These are phyloP conservation scores for Huntiella abstrusa DNA, from an alignment of 2,329 filamentous ascomycete species.

Conservation along the genomic window DNA sequence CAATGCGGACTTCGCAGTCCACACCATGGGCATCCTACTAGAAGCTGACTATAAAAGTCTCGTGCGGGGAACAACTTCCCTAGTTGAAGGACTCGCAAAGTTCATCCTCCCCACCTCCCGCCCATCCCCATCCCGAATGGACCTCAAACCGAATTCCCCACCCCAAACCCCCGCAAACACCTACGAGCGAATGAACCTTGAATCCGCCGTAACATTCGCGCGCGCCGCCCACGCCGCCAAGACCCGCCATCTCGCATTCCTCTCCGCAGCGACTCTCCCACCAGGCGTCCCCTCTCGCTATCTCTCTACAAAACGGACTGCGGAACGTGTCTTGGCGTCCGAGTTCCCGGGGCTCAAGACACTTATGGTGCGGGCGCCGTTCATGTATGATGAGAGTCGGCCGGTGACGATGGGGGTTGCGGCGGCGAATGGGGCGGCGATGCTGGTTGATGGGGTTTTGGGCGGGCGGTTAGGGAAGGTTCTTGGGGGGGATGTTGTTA, in stretches of 20 bases:
- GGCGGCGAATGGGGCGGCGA: constrained; percentile 53
- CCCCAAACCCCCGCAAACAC: not conserved
- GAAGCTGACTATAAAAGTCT: constrained; percentile 97
- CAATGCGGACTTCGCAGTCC: constrained; percentile 68
- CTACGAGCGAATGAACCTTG: constrained; percentile 94
- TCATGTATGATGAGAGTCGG: constrained; percentile 74
- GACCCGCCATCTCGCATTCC: constrained; percentile 59
- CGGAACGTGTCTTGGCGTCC: constrained; percentile 55
- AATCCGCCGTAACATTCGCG: constrained; percentile 67
- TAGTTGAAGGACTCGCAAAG: constrained; percentile 47
- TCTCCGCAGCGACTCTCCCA: constrained; percentile 73
- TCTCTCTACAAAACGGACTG: constrained; percentile 79
- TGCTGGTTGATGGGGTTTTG: constrained; percentile 57
- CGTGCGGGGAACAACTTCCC: constrained; percentile 51
- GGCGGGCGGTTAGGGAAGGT: constrained; percentile 57
- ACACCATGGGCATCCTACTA: constrained; percentile 87
- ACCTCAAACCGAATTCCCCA: not conserved
- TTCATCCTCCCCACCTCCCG: too few relatives aligned
- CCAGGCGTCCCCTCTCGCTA: constrained; percentile 73
- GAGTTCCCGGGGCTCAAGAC: constrained; percentile 58
- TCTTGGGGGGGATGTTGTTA: constrained; percentile 55
- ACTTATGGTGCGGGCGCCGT: constrained; percentile 68
- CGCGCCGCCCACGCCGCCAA: constrained; percentile 49
- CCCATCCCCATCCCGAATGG: not conserved
- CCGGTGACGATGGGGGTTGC: constrained; percentile 73